These are phyloP conservation scores for Lanmaoa pseudosensibilis DNA, from an alignment of 768 basidiomycete genomes.

Conservation along the genomic window DNA sequence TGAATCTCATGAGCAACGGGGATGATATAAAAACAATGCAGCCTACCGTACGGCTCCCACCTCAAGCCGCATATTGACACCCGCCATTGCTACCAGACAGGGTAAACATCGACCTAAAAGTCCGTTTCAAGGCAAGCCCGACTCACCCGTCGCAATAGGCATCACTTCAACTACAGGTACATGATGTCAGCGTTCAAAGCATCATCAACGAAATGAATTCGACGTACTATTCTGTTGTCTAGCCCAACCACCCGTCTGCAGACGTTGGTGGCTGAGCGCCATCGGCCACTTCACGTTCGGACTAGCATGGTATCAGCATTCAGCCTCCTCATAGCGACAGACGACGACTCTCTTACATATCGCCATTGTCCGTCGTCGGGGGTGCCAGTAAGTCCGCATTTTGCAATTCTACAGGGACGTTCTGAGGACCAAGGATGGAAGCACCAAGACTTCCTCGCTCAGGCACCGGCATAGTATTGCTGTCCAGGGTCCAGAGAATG, in stretches of 20 bases:
- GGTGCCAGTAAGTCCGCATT: conserved; percentile 58
- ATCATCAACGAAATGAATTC: background rate
- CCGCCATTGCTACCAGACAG: conserved; percentile 9
- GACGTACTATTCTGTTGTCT: conserved; percentile 52
- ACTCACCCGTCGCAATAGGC: conserved; percentile 38
- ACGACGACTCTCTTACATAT: conserved; percentile 34
- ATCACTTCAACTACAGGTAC: conserved; percentile 32
- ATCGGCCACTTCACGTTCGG: conserved; percentile 61
- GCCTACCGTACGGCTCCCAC: conserved; percentile 38
- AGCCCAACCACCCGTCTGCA: conserved; percentile 61
- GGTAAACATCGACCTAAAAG: background rate
- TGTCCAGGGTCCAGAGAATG: conserved; percentile 36
- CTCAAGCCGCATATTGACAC: conserved; percentile 41
- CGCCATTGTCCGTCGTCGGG: conserved; percentile 59
- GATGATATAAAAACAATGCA: too few relatives aligned
- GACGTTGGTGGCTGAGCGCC: conserved; percentile 52
- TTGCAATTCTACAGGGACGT: conserved; percentile 50
- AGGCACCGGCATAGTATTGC: conserved; percentile 35
- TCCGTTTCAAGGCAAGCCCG: background rate
- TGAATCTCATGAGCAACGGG: background rate
- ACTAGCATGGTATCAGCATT: conserved; percentile 13
- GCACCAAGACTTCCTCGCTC: conserved; percentile 46
- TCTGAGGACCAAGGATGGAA: conserved; percentile 53
- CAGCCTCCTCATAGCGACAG: background rate
- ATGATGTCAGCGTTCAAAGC: background rate